Evolutionary conservation across 1,139 yeast species (phyloP), one percentile per base, ranked within the genome.

Genomic region (Insectozyma bohioensis): DNA sequence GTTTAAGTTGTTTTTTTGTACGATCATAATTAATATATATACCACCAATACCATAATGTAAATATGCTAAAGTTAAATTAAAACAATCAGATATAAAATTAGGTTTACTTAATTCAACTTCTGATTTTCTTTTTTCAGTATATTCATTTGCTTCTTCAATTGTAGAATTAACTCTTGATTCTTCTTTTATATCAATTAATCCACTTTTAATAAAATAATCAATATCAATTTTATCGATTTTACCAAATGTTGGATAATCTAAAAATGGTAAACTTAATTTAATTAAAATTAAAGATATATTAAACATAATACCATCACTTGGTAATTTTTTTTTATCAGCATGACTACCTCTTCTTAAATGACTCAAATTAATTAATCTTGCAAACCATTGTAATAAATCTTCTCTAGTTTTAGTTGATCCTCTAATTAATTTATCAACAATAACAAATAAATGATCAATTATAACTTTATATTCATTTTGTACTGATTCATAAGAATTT

Each of bases 11-110:
- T 25, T 67, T 66, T 38, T 75, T 70, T 24, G 79, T 52, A 37
- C 80, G 72, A 33, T 77, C 78, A 43, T 76, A 78, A 30, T 73
- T 72, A 29, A 79, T 68, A 34, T 72, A 62, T 0, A 85, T 62
- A 31, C 97, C 97, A 20, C 95, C 95, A 26, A 87, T 63, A 28
- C 97, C 99, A 57, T 85, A 94, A 46, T 92, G 90, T 36, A 87
- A 62, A 54, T 83, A 88, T 0, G 95, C 79, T 32, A 84, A 65
- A 7, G 94, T 78, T 38, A 92, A 58, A 52, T 73, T 92, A 58
- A 88, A 94, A 48, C 95, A 83, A 47, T 90, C 92, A 4, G 95
- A 80, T 12, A 94, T 84, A 54, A 92, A 92, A 49, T 92, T 92
- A 5, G 86, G 65, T 11, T 43, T 25, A 12, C 34, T 18, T 20